Conservation (phyloP, 768 basidiomycete genomes). For the Neoboletus subvelutipes region DNA sequence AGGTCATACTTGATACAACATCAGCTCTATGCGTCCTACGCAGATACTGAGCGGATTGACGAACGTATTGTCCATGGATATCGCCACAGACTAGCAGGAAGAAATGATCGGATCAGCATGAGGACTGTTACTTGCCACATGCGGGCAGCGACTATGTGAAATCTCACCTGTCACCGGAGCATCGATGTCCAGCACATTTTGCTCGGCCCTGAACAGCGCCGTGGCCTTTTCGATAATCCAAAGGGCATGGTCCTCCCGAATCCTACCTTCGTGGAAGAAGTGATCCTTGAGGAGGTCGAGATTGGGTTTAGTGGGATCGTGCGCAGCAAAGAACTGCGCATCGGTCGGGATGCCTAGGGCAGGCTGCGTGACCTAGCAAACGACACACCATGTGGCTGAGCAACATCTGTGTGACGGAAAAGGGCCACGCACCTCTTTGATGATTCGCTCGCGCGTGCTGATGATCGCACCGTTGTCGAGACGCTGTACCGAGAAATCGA, state of each 20-base stretch:
- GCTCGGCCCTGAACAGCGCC: constrained; percentile 55
- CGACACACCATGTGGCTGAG: not conserved
- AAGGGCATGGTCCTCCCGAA: constrained; percentile 66
- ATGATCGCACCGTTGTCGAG: constrained; percentile 28
- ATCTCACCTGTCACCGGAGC: constrained; percentile 67
- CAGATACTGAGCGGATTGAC: constrained; percentile 14
- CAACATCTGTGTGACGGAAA: not conserved
- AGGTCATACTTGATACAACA: constrained; percentile 56
- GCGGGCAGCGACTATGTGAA: not conserved
- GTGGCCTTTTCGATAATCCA: constrained; percentile 63
- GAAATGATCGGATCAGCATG: constrained; percentile 5
- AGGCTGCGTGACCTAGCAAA: constrained; percentile 63
- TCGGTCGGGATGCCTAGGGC: constrained; percentile 64
- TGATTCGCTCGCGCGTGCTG: constrained; percentile 26
- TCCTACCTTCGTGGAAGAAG: constrained; percentile 67
- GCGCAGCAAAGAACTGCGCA: constrained; percentile 70
- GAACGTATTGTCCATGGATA: constrained; percentile 26
- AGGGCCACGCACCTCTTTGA: constrained; percentile 23
- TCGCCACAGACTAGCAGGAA: constrained; percentile 17
- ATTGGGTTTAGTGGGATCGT: constrained; percentile 64
- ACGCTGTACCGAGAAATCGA: constrained; percentile 24
- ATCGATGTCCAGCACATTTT: constrained; percentile 67
- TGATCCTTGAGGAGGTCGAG: constrained; percentile 76
- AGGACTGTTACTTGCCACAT: constrained; percentile 19
- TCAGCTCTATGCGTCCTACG: constrained; percentile 7